Conservation (phyloP, 352 stramenopile species). For the Bremia lactucae region DNA sequence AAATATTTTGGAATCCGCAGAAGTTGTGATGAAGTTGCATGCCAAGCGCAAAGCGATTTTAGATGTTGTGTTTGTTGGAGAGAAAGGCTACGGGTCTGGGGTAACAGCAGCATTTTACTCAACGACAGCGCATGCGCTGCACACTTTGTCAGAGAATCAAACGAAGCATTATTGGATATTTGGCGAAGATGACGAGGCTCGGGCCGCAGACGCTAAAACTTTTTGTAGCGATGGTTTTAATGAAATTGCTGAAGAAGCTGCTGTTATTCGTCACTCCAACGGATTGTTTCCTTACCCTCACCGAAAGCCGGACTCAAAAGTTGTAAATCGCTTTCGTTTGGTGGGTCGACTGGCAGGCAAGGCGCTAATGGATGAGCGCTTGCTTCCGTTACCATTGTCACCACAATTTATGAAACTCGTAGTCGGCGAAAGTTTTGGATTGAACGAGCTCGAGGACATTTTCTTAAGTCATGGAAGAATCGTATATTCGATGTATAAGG, state of each 20-base stretch:
- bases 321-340: slow-evolving; percentile 70
- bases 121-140: slow-evolving; percentile 53
- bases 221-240: slow-evolving; percentile 1
- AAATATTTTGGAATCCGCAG: slow-evolving; percentile 64
- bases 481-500: slow-evolving; percentile 41
- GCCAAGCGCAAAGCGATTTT: slow-evolving; percentile 72
- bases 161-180: slow-evolving; percentile 45
- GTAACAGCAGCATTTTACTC: slow-evolving; percentile 83
- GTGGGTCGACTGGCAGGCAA: slow-evolving; percentile 75
- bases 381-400: slow-evolving; percentile 66
- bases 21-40: slow-evolving; percentile 81
- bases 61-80: slow-evolving; percentile 76
- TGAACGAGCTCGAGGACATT: slow-evolving; percentile 41
- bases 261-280: slow-evolving; percentile 66
- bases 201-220: background rate
- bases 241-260: slow-evolving; percentile 19
- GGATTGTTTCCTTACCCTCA: slow-evolving; percentile 69
- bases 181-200: slow-evolving; percentile 34
- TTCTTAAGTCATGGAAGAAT: slow-evolving; percentile 60
- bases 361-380: slow-evolving; percentile 68
- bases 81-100: slow-evolving; percentile 78
- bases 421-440: slow-evolving; percentile 43
- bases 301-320: slow-evolving; percentile 10
- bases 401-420: slow-evolving; percentile 69
- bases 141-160: slow-evolving; percentile 39